Evolutionary conservation across 495 filamentous ascomycete genomes (phyloP).

Genomic region (Chaetomium tenue): DNA sequence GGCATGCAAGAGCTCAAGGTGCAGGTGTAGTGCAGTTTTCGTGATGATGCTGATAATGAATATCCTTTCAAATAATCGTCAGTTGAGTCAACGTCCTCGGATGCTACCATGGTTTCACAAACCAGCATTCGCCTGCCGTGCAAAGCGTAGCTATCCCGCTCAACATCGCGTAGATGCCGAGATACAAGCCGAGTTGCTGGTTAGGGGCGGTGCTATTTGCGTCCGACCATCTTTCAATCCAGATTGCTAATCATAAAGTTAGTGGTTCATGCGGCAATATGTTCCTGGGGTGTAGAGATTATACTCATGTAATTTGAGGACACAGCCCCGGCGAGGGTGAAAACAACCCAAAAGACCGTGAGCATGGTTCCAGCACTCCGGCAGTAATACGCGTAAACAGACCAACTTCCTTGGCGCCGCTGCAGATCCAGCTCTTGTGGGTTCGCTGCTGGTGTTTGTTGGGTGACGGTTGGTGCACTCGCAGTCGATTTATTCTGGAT

Average conservation of each 20-base stretch:
- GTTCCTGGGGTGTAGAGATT: not conserved
- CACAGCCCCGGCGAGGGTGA: not conserved
- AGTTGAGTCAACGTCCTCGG: no score
- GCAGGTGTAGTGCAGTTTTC: not conserved
- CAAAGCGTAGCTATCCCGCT: not conserved
- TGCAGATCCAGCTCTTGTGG: no score
- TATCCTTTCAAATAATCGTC: no score
- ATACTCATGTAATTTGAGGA: not conserved
- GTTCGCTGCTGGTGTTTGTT: no score
- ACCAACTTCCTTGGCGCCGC: no score
- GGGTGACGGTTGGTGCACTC: no score
- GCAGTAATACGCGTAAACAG: no score
- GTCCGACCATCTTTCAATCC: not conserved
- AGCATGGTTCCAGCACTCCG: no score
- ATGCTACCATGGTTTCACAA: not conserved
- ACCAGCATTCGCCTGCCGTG: not conserved
- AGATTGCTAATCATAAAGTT: not conserved
- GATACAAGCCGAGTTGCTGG: not conserved
- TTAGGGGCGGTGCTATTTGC: not conserved
- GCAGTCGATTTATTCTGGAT: no score
- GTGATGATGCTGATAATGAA: not conserved
- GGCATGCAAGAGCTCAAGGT: not conserved
- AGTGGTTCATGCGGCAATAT: not conserved
- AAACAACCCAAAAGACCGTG: not conserved
- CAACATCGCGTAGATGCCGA: not conserved